phyloP scores from a whole-genome alignment of 345 rosid species.

The Tarenaya hassleriana region DNA sequence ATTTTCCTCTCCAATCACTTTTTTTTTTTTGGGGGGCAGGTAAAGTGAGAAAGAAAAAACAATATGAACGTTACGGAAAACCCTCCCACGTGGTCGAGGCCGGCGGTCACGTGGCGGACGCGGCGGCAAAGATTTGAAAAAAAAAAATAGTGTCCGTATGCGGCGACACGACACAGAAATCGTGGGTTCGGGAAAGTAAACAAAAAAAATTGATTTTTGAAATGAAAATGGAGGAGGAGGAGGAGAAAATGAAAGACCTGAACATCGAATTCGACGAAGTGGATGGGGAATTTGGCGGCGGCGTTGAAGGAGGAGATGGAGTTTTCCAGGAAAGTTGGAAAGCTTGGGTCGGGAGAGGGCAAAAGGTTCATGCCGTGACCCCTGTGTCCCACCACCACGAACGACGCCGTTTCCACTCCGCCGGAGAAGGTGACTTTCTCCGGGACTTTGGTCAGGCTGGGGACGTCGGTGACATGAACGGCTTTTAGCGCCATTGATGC shows the following conservation, averaged over 20 bases:
- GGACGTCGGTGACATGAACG: conserved; percentile 75
- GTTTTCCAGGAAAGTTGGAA: conserved; percentile 71
- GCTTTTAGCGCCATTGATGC: conserved; percentile 72
- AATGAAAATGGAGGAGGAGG: neutral
- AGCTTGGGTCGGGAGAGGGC: conserved; percentile 53
- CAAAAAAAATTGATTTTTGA: too few relatives aligned
- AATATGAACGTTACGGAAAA: too few relatives aligned
- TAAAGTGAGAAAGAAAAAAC: too few relatives aligned
- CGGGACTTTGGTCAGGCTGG: conserved; percentile 55
- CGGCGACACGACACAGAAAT: conserved; percentile 14
- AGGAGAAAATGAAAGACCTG: conserved; percentile 44
- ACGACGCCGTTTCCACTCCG: conserved; percentile 41
- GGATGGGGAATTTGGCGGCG: conserved; percentile 64
- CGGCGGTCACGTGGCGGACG: conserved; percentile 21
- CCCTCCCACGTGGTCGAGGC: conserved; percentile 20
- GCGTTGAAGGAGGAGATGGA: conserved; percentile 65
- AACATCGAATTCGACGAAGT: conserved; percentile 90
- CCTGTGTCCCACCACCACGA: conserved; percentile 80
- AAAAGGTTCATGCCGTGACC: conserved; percentile 83
- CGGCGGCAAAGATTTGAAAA: too few relatives aligned
- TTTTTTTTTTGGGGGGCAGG: too few relatives aligned
- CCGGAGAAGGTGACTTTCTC: conserved; percentile 38
- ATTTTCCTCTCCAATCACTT: too few relatives aligned
- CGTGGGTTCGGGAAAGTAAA: too few relatives aligned
- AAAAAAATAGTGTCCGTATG: neutral